A percentile compares a stretch with the other conserved stretches of the same genome.
Evolutionary conservation across 2,329 filamentous ascomycete species (phyloP).

Genomic region (Aspergillus sp.): DNA sequence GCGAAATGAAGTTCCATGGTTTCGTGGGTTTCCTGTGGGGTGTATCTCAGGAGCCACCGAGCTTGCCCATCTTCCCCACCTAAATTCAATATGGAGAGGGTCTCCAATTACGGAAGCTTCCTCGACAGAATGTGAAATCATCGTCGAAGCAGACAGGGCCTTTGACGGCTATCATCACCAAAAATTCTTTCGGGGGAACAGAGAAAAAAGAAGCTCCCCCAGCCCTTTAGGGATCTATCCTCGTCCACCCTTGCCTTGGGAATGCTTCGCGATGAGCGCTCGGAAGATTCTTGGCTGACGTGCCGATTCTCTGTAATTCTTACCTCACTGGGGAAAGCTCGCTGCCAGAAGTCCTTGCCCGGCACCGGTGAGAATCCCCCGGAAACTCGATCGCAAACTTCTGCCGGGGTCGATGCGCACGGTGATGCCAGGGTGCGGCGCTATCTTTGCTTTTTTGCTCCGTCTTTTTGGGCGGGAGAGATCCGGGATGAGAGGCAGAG

Average conservation of each 20-base stretch:
- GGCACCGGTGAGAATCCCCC: constrained; percentile 37
- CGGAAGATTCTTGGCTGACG: constrained; percentile 35
- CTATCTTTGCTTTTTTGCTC: constrained; percentile 2
- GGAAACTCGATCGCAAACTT: constrained; percentile 30
- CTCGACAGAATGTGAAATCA: constrained; percentile 2
- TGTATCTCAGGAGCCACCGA: constrained; percentile 10
- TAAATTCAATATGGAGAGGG: constrained; percentile 9
- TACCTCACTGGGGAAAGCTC: constrained; percentile 19
- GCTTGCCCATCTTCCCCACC: constrained; percentile 15
- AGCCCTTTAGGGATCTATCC: constrained; percentile 7
- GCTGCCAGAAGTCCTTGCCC: constrained; percentile 18
- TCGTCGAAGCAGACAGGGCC: neutral
- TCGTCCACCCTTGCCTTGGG: constrained; percentile 9
- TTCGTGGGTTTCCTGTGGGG: constrained; percentile 2
- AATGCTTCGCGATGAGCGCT: neutral
- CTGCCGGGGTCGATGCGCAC: constrained; percentile 12
- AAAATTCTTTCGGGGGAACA: neutral
- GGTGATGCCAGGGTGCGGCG: constrained; percentile 6
- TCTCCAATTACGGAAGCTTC: neutral
- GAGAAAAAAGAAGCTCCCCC: constrained; percentile 1
- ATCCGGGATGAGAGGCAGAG: neutral
- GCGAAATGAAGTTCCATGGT: constrained; percentile 6
- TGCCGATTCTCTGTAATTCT: constrained; percentile 16
- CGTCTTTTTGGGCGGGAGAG: neutral
- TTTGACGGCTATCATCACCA: neutral